Evolutionary conservation across 1,284 basidiomycete species (phyloP).

Genomic region (Rhodotorula sp.): DNA sequence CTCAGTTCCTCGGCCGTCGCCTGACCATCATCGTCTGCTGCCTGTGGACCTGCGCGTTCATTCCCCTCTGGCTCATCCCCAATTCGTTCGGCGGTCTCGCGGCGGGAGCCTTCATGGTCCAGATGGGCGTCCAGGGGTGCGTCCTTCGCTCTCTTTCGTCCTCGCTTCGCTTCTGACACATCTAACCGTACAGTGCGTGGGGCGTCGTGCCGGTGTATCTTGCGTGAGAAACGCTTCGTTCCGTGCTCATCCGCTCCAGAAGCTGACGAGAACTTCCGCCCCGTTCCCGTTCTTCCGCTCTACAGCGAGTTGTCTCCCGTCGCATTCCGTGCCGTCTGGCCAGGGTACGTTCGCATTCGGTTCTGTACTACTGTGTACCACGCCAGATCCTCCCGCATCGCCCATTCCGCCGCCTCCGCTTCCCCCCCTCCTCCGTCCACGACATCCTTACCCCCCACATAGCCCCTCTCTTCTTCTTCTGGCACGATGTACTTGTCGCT

Average conservation of each 20-base stretch:
- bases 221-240: too few relatives aligned
- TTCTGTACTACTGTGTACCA: too few relatives aligned
- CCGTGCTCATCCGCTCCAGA: too few relatives aligned
- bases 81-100: constrained; percentile 48
- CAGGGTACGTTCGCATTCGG: too few relatives aligned
- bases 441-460: too few relatives aligned
- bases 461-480: background rate
- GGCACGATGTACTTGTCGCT: background rate
- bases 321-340: constrained; percentile 82
- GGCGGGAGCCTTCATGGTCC: constrained; percentile 56
- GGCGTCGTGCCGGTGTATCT: constrained; percentile 10
- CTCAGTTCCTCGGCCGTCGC: constrained; percentile 83
- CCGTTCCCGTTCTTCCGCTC: constrained; percentile 33
- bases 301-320: constrained; percentile 53
- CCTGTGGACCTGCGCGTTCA: constrained; percentile 54
- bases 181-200: constrained; percentile 47
- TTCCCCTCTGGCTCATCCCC: constrained; percentile 52
- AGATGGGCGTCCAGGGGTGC: constrained; percentile 58
- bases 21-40: constrained; percentile 72
- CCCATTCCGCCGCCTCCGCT: too few relatives aligned
- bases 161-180: too few relatives aligned
- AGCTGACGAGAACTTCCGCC: background rate
- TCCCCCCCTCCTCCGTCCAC: too few relatives aligned
- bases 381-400: too few relatives aligned
- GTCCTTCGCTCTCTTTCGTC: too few relatives aligned